A percentile compares a stretch with the other conserved stretches of the same genome.
phyloP scores from a whole-genome alignment of 2,329 filamentous ascomycete genomes.

The Ophiocordyceps polyrhachis-furcata region DNA sequence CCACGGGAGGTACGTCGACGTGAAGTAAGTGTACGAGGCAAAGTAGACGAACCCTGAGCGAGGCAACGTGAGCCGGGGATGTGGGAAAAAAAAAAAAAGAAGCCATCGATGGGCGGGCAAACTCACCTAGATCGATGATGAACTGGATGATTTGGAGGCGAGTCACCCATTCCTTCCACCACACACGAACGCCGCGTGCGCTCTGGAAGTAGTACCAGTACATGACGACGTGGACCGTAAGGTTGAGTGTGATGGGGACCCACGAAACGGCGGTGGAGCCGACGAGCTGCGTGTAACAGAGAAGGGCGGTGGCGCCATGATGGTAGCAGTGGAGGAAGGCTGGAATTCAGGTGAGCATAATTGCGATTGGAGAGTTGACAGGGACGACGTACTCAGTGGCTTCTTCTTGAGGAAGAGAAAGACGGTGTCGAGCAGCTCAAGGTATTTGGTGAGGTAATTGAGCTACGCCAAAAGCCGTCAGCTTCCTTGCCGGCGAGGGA shows the following conservation, averaged over 20 bases:
- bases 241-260: slow-evolving; percentile 84
- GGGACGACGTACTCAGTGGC: slow-evolving; percentile 44
- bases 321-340: slow-evolving; percentile 98
- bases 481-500: slow-evolving; percentile 6
- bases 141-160: slow-evolving; percentile 95
- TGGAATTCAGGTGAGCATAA: slow-evolving; percentile 17
- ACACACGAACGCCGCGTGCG: slow-evolving; percentile 83
- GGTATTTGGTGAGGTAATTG: slow-evolving; percentile 96
- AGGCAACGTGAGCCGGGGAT: neutral
- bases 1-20: slow-evolving; percentile 71
- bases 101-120: neutral
- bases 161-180: slow-evolving; percentile 99
- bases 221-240: slow-evolving; percentile 94
- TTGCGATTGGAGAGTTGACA: neutral
- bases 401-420: slow-evolving; percentile 99
- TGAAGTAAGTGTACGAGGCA: slow-evolving; percentile 97
- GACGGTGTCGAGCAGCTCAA: slow-evolving; percentile 85
- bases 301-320: slow-evolving; percentile 87
- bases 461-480: slow-evolving; percentile 39
- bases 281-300: slow-evolving; percentile 95
- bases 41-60: slow-evolving; percentile 84
- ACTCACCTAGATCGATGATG: slow-evolving; percentile 82
- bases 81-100: too few relatives aligned
- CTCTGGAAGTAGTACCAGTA: slow-evolving; percentile 99
- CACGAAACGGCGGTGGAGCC: slow-evolving; percentile 86